These are phyloP conservation scores for Wickerhamiella kurtzmanii DNA, from an alignment of 805 yeast species.

Conservation along the genomic window DNA sequence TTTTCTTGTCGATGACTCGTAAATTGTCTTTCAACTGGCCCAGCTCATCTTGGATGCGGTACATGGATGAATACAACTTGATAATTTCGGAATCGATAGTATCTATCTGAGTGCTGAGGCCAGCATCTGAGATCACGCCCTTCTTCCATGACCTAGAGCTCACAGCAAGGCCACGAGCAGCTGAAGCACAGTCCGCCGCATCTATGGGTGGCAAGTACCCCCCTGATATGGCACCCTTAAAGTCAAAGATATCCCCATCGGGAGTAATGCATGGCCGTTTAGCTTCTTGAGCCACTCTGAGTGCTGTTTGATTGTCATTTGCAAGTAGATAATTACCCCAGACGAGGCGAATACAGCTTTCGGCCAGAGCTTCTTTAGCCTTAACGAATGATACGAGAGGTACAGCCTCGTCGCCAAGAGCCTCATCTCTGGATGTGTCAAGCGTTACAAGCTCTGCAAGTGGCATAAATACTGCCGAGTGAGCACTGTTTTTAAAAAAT, in stretches of 20 bases:
- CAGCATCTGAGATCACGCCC: no score
- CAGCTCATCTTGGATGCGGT: no score
- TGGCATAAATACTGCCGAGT: conserved; percentile 87
- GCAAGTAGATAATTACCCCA: conserved; percentile 76
- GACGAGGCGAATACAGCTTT: conserved; percentile 59
- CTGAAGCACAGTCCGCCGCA: no score
- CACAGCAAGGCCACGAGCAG: no score
- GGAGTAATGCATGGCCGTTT: conserved; percentile 69
- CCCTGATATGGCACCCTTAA: conserved; percentile 74
- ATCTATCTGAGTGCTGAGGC: no score
- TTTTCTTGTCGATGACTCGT: no score
- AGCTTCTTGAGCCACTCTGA: conserved; percentile 18
- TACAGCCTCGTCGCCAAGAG: conserved; percentile 35
- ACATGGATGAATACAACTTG: no score
- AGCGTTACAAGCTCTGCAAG: conserved; percentile 46
- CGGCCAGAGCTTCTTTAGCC: conserved; percentile 34
- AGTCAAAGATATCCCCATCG: conserved; percentile 83
- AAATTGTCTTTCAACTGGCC: no score
- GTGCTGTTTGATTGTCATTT: conserved; percentile 36
- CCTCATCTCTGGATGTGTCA: conserved; percentile 8
- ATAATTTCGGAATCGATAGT: no score
- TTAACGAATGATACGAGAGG: conserved; percentile 35
- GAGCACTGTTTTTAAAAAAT: conserved; percentile 64
- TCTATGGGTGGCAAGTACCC: conserved; percentile 31
- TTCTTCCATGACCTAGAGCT: no score